Base-by-base conservation (phyloP, 1,284 basidiomycete species). In the Tranzscheliella williamsii region DNA sequence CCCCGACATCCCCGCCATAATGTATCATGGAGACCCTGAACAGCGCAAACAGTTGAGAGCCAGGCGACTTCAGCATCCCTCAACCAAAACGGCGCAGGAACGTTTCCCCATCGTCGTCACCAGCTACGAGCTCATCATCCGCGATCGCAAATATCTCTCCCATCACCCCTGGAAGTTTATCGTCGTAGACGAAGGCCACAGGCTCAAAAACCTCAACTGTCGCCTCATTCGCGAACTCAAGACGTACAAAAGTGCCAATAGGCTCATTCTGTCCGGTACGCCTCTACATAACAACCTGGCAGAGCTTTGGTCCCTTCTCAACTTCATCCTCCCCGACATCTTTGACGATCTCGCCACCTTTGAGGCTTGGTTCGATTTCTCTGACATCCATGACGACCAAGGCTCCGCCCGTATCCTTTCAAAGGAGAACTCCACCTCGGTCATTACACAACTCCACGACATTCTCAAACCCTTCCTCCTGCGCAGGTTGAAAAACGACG, bases 281-380 rank as follows among this genome's bases (percentile, higher is more conserved):
- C 92, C 91, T 2, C 79, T 97, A 24, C 92, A 91, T 88, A 97
- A 98, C 79, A 96, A 96, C 73, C 83, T 98, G 3, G 83, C 86
- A 9, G 93, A 98, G 77, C 82, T 98, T 3, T 97, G 92, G 92
- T 88, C 90, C 2, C 81, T 97, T 6, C 85, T 98, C 33, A 95
- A 96, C 76, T 98, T 96, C 27, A 72, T 76, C 32, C 27, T 73
- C 17, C 70, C 73, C 17, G 72, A 78, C 68, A 87, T 97, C 50
- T 98, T 98, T 78, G 85, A 87, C 54, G 90, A 96, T 68, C 81
- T 94, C 20, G 86, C 90, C 49, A 85, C 87, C 0, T 96, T 95
- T 80, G 90, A 94, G 79, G 85, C 90, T 75, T 92, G 90, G 91
- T 72, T 51, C 51, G 17, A 56, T 35, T 57, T 69, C 37, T 61